Evolutionary conservation across 768 basidiomycete species (phyloP).

Genomic region (Mycena latifolia): DNA sequence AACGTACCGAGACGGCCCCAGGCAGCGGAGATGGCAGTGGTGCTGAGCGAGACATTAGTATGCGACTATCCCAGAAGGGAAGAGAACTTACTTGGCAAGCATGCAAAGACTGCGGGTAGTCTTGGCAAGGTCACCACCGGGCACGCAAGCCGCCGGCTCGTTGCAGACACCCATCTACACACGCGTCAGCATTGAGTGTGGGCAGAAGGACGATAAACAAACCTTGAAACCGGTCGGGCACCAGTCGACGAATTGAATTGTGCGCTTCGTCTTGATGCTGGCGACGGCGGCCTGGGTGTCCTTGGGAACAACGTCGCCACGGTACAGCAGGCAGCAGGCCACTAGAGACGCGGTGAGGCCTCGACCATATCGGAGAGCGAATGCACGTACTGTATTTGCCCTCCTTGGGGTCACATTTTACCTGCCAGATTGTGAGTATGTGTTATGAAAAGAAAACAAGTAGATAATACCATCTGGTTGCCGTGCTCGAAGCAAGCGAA

Average conservation of each 20-base stretch:
- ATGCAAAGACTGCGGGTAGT: constrained; percentile 95
- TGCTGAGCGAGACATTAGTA: constrained; percentile 57
- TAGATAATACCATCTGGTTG: constrained; percentile 84
- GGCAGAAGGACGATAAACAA: constrained; percentile 18
- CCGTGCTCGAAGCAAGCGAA: constrained; percentile 97
- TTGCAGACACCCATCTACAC: constrained; percentile 94
- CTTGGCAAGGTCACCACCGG: constrained; percentile 96
- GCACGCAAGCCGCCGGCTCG: constrained; percentile 92
- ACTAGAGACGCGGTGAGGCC: constrained; percentile 56
- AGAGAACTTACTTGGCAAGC: constrained; percentile 83
- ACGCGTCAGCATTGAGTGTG: constrained; percentile 38
- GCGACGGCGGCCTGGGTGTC: constrained; percentile 94
- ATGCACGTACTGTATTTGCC: constrained; percentile 94
- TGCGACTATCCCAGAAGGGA: background rate
- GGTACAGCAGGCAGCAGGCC: constrained; percentile 94
- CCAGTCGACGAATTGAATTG: constrained; percentile 99
- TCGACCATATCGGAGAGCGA: background rate
- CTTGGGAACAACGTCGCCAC: constrained; percentile 97
- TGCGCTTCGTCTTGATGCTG: constrained; percentile 96
- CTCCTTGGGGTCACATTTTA: constrained; percentile 93
- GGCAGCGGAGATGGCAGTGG: constrained; percentile 93
- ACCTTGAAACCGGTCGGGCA: constrained; percentile 97
- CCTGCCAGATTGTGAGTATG: constrained; percentile 34
- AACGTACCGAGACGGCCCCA: constrained; percentile 86
- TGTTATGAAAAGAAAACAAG: background rate